phyloP scores from a whole-genome alignment of 1,284 basidiomycete genomes.

The Ustilago shanxiensis region DNA sequence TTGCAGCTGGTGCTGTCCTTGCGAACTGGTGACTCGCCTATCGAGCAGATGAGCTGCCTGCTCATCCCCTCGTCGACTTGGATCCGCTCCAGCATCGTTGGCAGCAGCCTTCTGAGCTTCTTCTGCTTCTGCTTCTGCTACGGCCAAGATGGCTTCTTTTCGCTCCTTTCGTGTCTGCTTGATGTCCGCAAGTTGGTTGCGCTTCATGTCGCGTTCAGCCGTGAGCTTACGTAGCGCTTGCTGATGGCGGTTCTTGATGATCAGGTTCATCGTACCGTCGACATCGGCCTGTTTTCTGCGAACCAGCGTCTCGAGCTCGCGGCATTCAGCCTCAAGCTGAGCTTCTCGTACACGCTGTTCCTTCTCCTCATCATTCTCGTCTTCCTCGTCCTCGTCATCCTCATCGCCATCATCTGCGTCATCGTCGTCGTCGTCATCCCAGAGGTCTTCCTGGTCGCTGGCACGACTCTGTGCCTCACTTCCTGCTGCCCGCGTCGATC shows the following conservation, averaged over 20 bases:
- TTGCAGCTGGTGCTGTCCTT: background rate
- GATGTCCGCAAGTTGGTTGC: constrained; percentile 62
- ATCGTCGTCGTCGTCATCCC: constrained; percentile 67
- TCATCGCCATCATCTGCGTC: constrained; percentile 81
- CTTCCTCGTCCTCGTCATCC: constrained; percentile 78
- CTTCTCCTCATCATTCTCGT: constrained; percentile 66
- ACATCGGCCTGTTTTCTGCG: constrained; percentile 66
- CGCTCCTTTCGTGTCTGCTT: constrained; percentile 61
- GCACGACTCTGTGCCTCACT: constrained; percentile 55
- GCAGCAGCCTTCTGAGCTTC: constrained; percentile 41
- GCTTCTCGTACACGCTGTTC: constrained; percentile 66
- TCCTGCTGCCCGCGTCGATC: constrained; percentile 66
- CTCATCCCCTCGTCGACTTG: constrained; percentile 10
- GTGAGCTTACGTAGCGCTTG: constrained; percentile 63
- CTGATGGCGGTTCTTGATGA: constrained; percentile 68
- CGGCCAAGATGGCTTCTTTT: constrained; percentile 60
- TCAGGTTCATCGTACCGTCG: constrained; percentile 64
- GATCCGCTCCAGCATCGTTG: constrained; percentile 24
- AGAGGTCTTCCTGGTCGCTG: constrained; percentile 60
- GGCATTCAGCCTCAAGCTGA: constrained; percentile 67
- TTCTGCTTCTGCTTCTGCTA: constrained; percentile 54
- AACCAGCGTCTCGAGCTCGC: constrained; percentile 67
- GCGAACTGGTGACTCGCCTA: constrained; percentile 41
- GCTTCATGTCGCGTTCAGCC: constrained; percentile 66
- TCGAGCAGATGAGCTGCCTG: background rate